Base-by-base conservation (phyloP, 176 grass and related monocot species). In the Carex scoparia region DNA sequence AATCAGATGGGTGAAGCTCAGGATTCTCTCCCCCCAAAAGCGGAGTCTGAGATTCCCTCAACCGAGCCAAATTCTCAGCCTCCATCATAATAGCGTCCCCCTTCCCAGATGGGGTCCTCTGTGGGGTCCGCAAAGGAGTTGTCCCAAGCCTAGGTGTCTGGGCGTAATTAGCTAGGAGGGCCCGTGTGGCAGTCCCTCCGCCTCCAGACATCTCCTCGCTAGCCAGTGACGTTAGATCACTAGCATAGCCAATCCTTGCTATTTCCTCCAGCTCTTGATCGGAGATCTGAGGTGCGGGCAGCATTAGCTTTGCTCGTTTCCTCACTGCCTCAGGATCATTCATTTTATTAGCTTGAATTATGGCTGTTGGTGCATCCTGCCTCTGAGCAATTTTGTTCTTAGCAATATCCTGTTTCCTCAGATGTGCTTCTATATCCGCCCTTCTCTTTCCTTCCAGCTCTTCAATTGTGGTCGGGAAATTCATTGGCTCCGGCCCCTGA, bases 81-180 rank as follows among this genome's bases (percentile, higher is more conserved):
- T 97, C 94, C 94, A 97, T 97, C 94, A 97, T 97, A 85, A 97
- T 92, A 86, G 92, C 87, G 18, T 97, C 94, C 75, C 94, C 92
- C 84, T 97, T 97, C 58, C 94, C 94, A 84, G 79, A 81, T 61
- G 89, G 89, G 46, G 94, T 97, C 89, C 94, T 87, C 76, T 97
- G 94, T 4, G 89, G 92, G 15, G 92, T 94, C 51, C 92, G 84
- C 89, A 91, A 81, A 54, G 94, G 94, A 18, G 81, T 83, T 70
- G 89, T 94, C 81, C 92, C 90, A 84, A 86, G 70, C 79, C 89
- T 97, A 83, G 92, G 92, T 84, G 89, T 97, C 80, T 97, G 94
- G 33, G 94, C 92, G 70, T 97, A 97, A 66, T 58, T 94, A 60
- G 88, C 89, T 82, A 97, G 90, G 67, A 97, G 86, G 81, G 94